Conservation (phyloP, 208 protist species). For the Angomonas ambiguus region DNA sequence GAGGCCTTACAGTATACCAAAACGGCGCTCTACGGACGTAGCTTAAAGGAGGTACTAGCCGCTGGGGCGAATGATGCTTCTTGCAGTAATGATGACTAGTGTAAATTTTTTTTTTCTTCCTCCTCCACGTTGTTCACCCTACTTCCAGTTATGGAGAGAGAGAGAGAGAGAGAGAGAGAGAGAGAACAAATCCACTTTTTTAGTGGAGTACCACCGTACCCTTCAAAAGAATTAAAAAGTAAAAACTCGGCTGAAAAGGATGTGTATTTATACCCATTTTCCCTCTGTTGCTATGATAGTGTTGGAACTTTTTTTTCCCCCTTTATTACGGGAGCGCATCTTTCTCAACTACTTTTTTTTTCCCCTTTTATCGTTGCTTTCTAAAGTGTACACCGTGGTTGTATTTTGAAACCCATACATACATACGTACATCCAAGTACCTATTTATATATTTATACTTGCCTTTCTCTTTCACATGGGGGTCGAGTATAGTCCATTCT, state of each 20-base stretch:
- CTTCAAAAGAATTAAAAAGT: too few species aligned
- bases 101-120: not conserved
- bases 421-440: not conserved
- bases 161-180: too few species aligned
- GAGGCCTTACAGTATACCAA: not conserved
- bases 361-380: conserved; percentile 3
- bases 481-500: conserved; percentile 10
- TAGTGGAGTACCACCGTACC: too few species aligned
- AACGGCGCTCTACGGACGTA: not conserved
- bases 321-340: not conserved
- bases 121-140: too few species aligned
- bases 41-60: not conserved
- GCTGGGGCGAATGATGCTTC: not conserved
- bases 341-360: conserved; percentile 8
- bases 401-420: not conserved
- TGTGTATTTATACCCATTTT: too few species aligned
- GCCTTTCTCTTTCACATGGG: not conserved
- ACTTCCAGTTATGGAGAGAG: too few species aligned
- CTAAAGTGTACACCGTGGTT: not conserved
- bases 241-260: too few species aligned
- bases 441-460: conserved; percentile 2
- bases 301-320: not conserved
- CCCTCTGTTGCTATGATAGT: too few species aligned
- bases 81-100: not conserved
- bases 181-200: too few species aligned